A percentile compares a stretch with the other conserved stretches of the same genome.
These are phyloP conservation scores for Thymus mandschuricus DNA, from an alignment of 257 asterid genomes.

Conservation along the genomic window DNA sequence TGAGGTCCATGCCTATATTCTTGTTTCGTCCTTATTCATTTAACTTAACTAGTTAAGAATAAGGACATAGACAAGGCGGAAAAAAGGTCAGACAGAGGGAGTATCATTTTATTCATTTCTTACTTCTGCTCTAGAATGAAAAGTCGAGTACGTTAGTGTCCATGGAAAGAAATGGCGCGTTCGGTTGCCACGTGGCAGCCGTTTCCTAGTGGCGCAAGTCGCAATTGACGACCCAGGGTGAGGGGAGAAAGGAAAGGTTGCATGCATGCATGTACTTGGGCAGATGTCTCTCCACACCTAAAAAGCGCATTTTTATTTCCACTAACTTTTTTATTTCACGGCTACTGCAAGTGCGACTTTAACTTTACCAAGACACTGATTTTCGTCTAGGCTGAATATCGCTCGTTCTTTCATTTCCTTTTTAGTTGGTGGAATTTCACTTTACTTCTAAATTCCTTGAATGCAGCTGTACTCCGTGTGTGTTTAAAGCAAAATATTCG, in stretches of 20 bases:
- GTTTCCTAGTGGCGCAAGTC: not conserved
- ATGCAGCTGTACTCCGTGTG: not conserved
- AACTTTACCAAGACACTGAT: no score
- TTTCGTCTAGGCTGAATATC: not conserved
- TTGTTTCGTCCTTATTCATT: no score
- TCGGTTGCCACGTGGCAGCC: not conserved
- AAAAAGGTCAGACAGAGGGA: no score
- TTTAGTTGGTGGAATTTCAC: not conserved
- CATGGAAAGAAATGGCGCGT: not conserved
- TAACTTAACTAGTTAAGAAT: no score
- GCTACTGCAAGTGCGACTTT: no score
- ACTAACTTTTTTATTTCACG: not conserved
- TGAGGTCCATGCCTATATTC: no score
- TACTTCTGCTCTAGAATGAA: no score
- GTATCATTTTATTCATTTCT: no score
- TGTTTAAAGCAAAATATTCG: not conserved
- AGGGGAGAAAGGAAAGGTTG: no score
- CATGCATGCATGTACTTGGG: not conserved
- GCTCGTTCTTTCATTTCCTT: not conserved
- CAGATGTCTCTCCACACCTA: not conserved
- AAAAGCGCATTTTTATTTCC: not conserved
- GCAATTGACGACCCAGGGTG: no score
- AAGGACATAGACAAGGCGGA: no score
- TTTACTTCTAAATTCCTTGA: not conserved
- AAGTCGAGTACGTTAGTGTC: no score